Percentiles rank a stretch among this genome's conserved stretches.
phyloP scores from a whole-genome alignment of 106 monocot genomes.

The Allium cepa region DNA sequence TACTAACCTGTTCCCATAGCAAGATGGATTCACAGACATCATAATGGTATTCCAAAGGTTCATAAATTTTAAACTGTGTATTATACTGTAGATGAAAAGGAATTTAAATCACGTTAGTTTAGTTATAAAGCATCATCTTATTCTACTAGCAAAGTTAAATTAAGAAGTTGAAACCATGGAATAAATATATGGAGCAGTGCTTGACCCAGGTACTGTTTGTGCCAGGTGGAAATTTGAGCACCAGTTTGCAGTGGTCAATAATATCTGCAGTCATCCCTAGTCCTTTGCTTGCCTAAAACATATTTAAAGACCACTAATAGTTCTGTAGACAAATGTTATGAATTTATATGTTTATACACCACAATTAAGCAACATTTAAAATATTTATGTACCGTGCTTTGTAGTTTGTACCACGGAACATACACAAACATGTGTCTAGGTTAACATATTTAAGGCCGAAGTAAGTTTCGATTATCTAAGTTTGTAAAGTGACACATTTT shows the following conservation, averaged over 20 bases:
- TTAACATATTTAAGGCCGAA: background rate
- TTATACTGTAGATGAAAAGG: slow-evolving; percentile 55
- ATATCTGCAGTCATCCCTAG: slow-evolving; percentile 85
- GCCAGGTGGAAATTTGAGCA: slow-evolving; percentile 87
- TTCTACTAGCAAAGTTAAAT: background rate
- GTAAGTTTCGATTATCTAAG: background rate
- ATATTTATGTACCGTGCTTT: background rate
- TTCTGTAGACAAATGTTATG: background rate
- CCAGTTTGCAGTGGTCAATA: slow-evolving; percentile 77
- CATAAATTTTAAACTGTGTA: slow-evolving; percentile 89
- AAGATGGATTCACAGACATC: slow-evolving; percentile 94
- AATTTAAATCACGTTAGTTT: background rate
- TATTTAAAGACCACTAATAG: slow-evolving; percentile 5
- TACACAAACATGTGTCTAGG: background rate
- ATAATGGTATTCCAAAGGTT: slow-evolving; percentile 83
- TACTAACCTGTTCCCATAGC: slow-evolving; percentile 91
- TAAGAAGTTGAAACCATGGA: slow-evolving; percentile 14
- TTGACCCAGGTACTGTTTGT: slow-evolving; percentile 98
- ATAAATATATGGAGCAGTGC: slow-evolving; percentile 14
- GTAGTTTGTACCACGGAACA: background rate
- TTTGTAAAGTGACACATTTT: background rate
- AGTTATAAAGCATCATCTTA: background rate
- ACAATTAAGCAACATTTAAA: background rate
- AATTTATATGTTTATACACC: background rate
- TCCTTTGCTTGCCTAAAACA: slow-evolving; percentile 78